These are phyloP conservation scores for Mycena kentingensis DNA, from an alignment of 768 basidiomycete species.

Conservation along the genomic window DNA sequence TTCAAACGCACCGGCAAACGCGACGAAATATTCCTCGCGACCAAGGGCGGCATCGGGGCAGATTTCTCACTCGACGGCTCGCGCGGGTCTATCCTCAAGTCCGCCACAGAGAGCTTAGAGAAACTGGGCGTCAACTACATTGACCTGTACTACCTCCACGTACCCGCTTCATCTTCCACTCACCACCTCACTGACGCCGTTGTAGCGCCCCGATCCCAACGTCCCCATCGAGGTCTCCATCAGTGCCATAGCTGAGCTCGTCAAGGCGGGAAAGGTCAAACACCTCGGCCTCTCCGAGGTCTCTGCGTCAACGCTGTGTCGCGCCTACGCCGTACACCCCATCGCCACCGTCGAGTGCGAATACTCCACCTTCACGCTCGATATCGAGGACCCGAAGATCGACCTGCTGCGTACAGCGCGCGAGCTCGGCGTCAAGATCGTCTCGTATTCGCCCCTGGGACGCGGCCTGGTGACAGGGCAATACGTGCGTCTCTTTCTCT, in stretches of 20 bases:
- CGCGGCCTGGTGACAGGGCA: constrained; percentile 41
- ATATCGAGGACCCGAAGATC: constrained; percentile 32
- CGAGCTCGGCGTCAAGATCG: constrained; percentile 39
- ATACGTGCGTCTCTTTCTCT: constrained; percentile 27
- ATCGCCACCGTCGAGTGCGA: constrained; percentile 40
- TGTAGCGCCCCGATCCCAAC: constrained; percentile 12
- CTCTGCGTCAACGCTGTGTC: constrained; percentile 34
- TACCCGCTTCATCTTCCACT: neutral
- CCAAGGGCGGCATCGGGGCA: constrained; percentile 44
- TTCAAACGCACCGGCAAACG: constrained; percentile 44
- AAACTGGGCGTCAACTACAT: constrained; percentile 33
- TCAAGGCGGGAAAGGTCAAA: constrained; percentile 35
- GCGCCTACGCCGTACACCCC: constrained; percentile 38
- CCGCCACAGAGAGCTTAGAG: constrained; percentile 32
- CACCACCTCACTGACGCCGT: neutral
- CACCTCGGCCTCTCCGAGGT: constrained; percentile 41
- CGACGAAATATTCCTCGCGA: constrained; percentile 48
- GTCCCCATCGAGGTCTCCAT: constrained; percentile 22
- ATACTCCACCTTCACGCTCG: constrained; percentile 35
- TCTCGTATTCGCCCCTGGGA: constrained; percentile 43
- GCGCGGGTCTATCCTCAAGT: constrained; percentile 31
- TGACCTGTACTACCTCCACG: constrained; percentile 37
- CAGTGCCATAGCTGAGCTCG: constrained; percentile 7
- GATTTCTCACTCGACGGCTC: constrained; percentile 27
- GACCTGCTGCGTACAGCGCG: constrained; percentile 29